Base-by-base conservation (phyloP, 768 basidiomycete genomes). In the Favolaschia claudopus region DNA sequence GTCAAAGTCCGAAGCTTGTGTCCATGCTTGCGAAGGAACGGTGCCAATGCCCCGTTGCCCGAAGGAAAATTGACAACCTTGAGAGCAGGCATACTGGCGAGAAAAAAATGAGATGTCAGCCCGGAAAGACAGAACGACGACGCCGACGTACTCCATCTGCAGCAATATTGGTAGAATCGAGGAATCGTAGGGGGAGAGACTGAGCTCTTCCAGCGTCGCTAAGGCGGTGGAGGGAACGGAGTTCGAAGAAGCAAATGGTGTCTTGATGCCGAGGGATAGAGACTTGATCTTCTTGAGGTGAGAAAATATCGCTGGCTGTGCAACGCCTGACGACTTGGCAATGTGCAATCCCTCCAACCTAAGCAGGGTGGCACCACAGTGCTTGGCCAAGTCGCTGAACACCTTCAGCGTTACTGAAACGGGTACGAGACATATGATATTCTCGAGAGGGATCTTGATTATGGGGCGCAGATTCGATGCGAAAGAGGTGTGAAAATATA, bases 1-100 rank as follows among this genome's bases (percentile, higher is more conserved):
- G 32, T 42, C 36, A 46, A 39, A 7, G 39, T 47, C 15, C 14
- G 45, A 32, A 62, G 43, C 51, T 58, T 57, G 38, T 24, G 34
- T 25, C 61, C 61, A 9, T 62, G 61, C 22, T 57, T 62, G 8
- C 17, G 14, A 9, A 62, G 32, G 33, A 62, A 62, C 20, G 13
- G 14, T 13, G 7, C 32, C 4, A 47, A 13, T 7, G 25, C 43
- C 19, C 10, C 15, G 24, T 37, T 27, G 1, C 38, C 28, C 17
- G 5, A 27, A 3, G 24, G 31, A 27, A 59, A 47, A 9, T 14
- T 14, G 17, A 33, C 45, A 17, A 39, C 17, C 17, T 51, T 50
- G 33, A 59, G 50, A 12, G 44, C 43, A 24, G 24, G 37, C 8
- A 59, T 33, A 29, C 58, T 59, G 28, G 13, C 19, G 20, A 15